Evolutionary conservation across 169 alveolate genomes (phyloP), one percentile per base, ranked within the genome.

Genomic region (Babesia bigemina): DNA sequence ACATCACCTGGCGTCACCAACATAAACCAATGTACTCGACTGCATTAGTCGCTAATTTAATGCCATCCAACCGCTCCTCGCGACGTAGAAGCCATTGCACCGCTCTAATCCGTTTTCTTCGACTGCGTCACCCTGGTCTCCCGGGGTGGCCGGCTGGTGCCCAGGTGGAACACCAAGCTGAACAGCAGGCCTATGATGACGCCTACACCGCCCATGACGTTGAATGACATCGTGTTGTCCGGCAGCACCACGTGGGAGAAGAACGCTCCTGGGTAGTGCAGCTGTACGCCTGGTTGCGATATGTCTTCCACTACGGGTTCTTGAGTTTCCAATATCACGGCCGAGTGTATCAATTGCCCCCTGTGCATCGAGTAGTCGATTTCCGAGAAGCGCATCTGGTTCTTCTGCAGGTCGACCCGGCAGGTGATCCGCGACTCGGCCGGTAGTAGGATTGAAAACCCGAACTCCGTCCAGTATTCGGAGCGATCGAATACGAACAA

Each of bases 151-250:
- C 26, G 50, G 28, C 19, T 16, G n/a, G 76, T 67, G 48, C 66
- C 49, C 14, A 62, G 17, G 59, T 63, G 57, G 75, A 72, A 73
- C 29, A 81, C 88, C 44, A 72, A 11, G 33, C 85, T 79, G 39
- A 67, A 81, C 53, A 81, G 47, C n/a, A 81, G 73, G 0, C 84
- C 88, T 11, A 33, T 47, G 6, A 73, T 60, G 29, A 70, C 79
- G 28, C 86, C 88, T 3, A 57, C 73, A 28, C 50, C 69, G 13
- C 74, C 88, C 88, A 81, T 81, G 21, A 66, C 88, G 53, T 81
- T 81, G 67, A 72, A 81, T 0, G 71, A 11, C 85, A 81, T 73
- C 24, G 88, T 79, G 52, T 52, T 72, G 53, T 79, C 87, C 10
- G 83, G 73, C n/a, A 79, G 71, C 11, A 79, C 48, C 29, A 72